phyloP scores from a whole-genome alignment of 2,329 filamentous ascomycete species.

The Shiraia bambusicola region DNA sequence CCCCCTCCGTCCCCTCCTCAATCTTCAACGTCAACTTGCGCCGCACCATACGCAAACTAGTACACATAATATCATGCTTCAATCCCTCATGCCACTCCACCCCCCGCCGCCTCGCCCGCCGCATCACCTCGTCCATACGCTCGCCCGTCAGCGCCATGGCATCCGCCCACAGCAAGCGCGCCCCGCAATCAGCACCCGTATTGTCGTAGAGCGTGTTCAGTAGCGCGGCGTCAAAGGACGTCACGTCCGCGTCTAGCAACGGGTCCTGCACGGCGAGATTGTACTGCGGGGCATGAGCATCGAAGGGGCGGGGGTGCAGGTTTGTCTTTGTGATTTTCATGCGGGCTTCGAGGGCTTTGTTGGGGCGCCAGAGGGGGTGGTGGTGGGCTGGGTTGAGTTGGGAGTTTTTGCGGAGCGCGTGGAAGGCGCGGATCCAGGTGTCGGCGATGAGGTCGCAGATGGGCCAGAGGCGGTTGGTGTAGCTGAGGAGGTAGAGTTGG shows the following conservation, averaged over 20 bases:
- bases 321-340: constrained; percentile 1
- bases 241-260: constrained; percentile 10
- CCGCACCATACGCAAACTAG: constrained; percentile 23
- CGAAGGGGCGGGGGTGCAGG: neutral
- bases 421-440: constrained; percentile 39
- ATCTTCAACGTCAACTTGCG: constrained; percentile 33
- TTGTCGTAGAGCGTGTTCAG: constrained; percentile 26
- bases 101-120: neutral
- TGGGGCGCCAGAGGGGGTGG: constrained; percentile 17
- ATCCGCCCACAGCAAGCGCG: constrained; percentile 37
- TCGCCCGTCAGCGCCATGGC: constrained; percentile 29
- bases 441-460: constrained; percentile 36
- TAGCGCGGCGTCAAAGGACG: constrained; percentile 10
- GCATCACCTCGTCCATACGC: constrained; percentile 10
- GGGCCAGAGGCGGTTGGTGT: constrained; percentile 14
- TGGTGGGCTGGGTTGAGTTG: neutral
- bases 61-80: constrained; percentile 28
- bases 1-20: constrained; percentile 27
- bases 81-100: constrained; percentile 18
- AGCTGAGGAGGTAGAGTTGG: constrained; percentile 30
- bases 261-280: constrained; percentile 15
- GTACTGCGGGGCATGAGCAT: constrained; percentile 9
- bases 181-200: constrained; percentile 21
- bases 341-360: constrained; percentile 8
- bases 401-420: constrained; percentile 10